Evolutionary conservation across 2,329 filamentous ascomycete species (phyloP), one percentile per base, ranked within the genome.

Genomic region (Pseudocercospora crystallina): DNA sequence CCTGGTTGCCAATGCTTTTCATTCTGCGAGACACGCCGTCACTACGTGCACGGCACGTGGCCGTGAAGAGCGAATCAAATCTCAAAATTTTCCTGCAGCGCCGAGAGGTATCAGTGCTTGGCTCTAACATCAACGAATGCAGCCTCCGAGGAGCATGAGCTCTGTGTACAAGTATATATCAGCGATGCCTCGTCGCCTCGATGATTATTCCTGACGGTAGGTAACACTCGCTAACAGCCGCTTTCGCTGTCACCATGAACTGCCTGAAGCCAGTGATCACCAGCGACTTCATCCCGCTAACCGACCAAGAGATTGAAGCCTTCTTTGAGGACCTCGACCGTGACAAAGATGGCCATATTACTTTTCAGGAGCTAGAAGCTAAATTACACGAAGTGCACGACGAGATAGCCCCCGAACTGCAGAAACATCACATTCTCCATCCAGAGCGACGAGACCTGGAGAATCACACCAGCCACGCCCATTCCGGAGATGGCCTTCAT

Each of bases 251-350:
- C 20, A 46, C 46, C 8, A 50, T 56, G 49, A 39, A 53, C 26
- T n/a, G 50, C 15, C 46, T 56, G 10, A 43, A 43, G 41, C 54
- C 47, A 5, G 47, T 57, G 26, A 44, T 53, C 12, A 47, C 47
- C 8, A 50, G 56, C 9, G 45, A 54, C 35, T 54, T 51, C 32
- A 43, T 26, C 12, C 46, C 53, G 29, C 67, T 78, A 39, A 70
- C 64, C 39, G 71, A 80, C 43, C 69, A 76, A 5, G 79, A 82
- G 58, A 78, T 82, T 40, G 64, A 74, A 5, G 61, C 69, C 3
- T 82, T 83, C 46, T 68, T 82, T 35, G 69, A 80, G 50, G 75
- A 78, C 29, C 66, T 83, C 2, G 79, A 82, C 58, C 71, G 72
- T 54, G 72, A 81, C 52, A 70, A 71, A 14, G 74, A 82, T 61